Percentiles rank a stretch among this genome's conserved stretches.
Evolutionary conservation across 169 alveolate genomes (phyloP).

Genomic region (Miamiensis avidus): DNA sequence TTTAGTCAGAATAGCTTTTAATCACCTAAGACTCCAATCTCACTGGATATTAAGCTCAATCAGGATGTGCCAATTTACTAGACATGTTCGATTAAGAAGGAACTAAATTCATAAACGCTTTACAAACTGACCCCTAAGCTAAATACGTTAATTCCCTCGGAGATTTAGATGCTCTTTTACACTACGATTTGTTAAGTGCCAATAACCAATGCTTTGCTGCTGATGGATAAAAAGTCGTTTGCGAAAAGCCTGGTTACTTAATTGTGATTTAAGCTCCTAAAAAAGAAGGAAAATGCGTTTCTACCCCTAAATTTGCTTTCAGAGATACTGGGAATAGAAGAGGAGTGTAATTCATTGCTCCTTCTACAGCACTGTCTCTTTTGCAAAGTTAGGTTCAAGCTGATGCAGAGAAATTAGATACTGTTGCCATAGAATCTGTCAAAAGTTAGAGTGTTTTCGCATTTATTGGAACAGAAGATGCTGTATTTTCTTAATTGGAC

Average conservation of each 20-base stretch:
- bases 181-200: not conserved
- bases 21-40: not conserved
- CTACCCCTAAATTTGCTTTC: not conserved
- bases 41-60: not conserved
- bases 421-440: not conserved
- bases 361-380: not conserved
- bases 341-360: not conserved
- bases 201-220: not conserved
- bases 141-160: not conserved
- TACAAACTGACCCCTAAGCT: not conserved
- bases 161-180: not conserved
- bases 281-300: not conserved
- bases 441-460: not conserved
- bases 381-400: not conserved
- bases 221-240: not conserved
- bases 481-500: not conserved
- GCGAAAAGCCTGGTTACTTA: not conserved
- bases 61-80: not conserved
- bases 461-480: not conserved
- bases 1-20: too few relatives aligned
- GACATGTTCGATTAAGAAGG: not conserved
- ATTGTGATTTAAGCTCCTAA: not conserved
- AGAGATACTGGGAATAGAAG: not conserved
- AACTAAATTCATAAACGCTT: not conserved
- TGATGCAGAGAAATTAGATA: not conserved